These are phyloP conservation scores for Phytopythium delawarense DNA, from an alignment of 352 stramenopile genomes.

Conservation along the genomic window DNA sequence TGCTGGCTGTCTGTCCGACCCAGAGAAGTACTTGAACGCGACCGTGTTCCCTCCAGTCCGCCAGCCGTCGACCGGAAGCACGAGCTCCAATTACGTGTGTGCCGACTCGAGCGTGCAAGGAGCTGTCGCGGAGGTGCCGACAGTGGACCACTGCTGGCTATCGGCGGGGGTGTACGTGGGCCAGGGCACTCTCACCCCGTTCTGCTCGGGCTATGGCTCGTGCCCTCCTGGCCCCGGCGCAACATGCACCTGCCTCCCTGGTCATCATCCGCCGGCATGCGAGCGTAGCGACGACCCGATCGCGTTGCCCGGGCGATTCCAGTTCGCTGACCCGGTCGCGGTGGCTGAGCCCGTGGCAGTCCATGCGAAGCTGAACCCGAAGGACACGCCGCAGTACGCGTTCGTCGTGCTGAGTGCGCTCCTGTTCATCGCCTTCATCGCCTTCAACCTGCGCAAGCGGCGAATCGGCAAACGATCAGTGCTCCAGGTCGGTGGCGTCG, in stretches of 20 bases:
- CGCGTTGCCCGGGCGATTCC: background rate
- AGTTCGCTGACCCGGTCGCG: background rate
- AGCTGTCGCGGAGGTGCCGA: slow-evolving; percentile 24
- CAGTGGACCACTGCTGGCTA: slow-evolving; percentile 80
- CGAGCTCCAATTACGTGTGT: background rate
- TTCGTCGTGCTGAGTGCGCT: slow-evolving; percentile 3
- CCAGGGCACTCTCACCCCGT: slow-evolving; percentile 51
- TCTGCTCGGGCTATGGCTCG: slow-evolving; percentile 67
- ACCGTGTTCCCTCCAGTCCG: slow-evolving; percentile 39
- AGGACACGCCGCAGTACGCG: slow-evolving; percentile 1
- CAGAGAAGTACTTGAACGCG: slow-evolving; percentile 31
- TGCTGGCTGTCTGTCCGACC: slow-evolving; percentile 35
- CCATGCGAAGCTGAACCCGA: background rate
- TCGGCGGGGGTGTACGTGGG: slow-evolving; percentile 49
- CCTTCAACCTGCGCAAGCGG: slow-evolving; percentile 1
- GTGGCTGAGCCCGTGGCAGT: background rate
- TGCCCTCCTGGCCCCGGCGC: slow-evolving; percentile 60
- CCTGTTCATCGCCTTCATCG: background rate
- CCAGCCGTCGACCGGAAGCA: slow-evolving; percentile 16
- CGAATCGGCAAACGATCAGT: background rate
- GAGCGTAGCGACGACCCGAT: slow-evolving; percentile 39
- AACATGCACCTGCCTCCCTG: slow-evolving; percentile 55
- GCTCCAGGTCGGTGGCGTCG: background rate
- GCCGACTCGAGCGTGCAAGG: background rate
- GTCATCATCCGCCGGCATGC: slow-evolving; percentile 27